phyloP scores from a whole-genome alignment of 2,329 filamentous ascomycete genomes.

The Coniella lustricola region DNA sequence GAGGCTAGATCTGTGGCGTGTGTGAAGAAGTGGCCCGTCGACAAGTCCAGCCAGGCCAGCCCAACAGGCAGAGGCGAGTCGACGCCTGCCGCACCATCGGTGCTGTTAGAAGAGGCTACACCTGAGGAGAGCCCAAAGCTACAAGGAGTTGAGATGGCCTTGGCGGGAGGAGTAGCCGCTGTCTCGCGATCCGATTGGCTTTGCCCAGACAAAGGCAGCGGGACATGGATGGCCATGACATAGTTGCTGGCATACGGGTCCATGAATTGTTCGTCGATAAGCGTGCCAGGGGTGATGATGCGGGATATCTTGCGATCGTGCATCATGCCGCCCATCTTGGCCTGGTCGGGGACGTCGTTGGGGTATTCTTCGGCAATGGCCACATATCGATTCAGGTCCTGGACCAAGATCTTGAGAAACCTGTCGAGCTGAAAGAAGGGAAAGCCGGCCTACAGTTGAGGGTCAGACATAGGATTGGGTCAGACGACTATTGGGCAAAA shows the following conservation, averaged over 20 bases:
- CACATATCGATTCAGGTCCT: conserved; percentile 84
- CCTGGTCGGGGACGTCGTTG: conserved; percentile 60
- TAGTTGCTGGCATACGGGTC: conserved; percentile 93
- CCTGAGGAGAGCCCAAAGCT: not conserved
- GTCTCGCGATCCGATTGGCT: not conserved
- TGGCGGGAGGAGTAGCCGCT: not conserved
- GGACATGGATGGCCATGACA: conserved; percentile 69
- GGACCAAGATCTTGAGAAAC: conserved; percentile 86
- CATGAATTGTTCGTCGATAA: conserved; percentile 97
- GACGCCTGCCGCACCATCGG: conserved; percentile 15
- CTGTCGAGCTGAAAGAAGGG: conserved; percentile 88
- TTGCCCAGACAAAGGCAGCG: conserved; percentile 1
- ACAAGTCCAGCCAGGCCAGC: conserved; percentile 89
- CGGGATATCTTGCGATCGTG: conserved; percentile 81
- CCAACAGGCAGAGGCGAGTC: conserved; percentile 48
- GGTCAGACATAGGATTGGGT: conserved; percentile 14
- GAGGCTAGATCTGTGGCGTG: conserved; percentile 65
- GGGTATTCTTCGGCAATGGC: conserved; percentile 91
- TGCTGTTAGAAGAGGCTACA: not conserved
- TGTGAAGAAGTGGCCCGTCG: conserved; percentile 89
- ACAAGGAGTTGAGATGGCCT: not conserved
- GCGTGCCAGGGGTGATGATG: conserved; percentile 86
- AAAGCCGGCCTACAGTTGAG: conserved; percentile 68
- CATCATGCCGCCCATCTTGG: conserved; percentile 69
- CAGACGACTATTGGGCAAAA: conserved; percentile 17